A percentile compares a stretch with the other conserved stretches of the same genome.
Evolutionary conservation across 768 basidiomycete species (phyloP).

Genomic region (Tylopilus sp.): DNA sequence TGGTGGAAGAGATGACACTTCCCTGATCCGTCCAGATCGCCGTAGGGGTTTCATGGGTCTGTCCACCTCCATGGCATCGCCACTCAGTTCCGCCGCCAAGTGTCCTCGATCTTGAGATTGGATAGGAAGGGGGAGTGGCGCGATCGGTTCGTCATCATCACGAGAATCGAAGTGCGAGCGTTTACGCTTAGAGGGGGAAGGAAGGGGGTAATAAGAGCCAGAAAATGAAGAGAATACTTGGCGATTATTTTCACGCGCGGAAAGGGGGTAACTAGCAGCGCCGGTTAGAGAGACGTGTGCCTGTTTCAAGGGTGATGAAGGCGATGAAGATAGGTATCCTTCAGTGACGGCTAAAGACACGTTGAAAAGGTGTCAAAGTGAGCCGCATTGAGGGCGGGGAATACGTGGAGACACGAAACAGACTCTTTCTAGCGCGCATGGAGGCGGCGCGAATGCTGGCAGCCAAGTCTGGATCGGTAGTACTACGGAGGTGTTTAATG

Average conservation of each 20-base stretch:
- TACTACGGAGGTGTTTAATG: constrained; percentile 23
- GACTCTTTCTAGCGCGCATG: constrained; percentile 61
- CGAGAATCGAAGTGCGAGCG: constrained; percentile 21
- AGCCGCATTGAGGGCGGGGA: constrained; percentile 27
- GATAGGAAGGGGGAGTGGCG: constrained; percentile 12
- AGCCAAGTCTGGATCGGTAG: constrained; percentile 47
- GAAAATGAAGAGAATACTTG: constrained; percentile 41
- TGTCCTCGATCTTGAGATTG: constrained; percentile 23
- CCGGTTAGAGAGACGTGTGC: constrained; percentile 19
- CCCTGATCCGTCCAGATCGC: constrained; percentile 30
- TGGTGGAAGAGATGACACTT: constrained; percentile 24
- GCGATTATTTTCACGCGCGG: constrained; percentile 54
- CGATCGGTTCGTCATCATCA: constrained; percentile 20
- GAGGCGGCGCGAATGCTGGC: constrained; percentile 55
- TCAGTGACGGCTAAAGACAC: constrained; percentile 51
- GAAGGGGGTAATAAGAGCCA: constrained; percentile 29
- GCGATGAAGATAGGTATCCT: constrained; percentile 52
- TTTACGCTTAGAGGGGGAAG: constrained; percentile 38
- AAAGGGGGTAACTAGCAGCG: constrained; percentile 41
- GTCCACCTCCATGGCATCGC: constrained; percentile 29
- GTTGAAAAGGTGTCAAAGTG: constrained; percentile 22
- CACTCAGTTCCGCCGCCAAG: constrained; percentile 22
- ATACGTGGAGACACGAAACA: constrained; percentile 23
- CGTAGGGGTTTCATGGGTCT: constrained; percentile 37
- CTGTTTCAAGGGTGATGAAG: constrained; percentile 31